Conservation (phyloP, 2,329 filamentous ascomycete species). For the Alternaria tenuissima region DNA sequence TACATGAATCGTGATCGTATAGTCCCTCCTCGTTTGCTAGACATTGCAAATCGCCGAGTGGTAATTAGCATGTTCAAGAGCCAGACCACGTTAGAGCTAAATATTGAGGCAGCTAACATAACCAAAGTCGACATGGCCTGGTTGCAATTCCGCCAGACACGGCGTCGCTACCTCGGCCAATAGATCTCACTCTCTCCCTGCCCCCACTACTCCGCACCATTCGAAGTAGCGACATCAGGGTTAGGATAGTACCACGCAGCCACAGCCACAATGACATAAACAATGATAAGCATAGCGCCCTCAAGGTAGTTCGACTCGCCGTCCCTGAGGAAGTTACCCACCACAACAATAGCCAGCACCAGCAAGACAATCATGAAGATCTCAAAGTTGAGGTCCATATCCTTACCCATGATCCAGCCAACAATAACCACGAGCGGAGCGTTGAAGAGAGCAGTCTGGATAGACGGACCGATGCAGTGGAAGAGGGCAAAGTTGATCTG, state of each 20-base stretch:
- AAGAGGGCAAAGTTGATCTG: conserved; percentile 85
- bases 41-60: no score
- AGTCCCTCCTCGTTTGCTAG: accelerated
- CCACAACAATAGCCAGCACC: conserved; percentile 83
- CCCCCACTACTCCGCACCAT: conserved; percentile 8
- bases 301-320: conserved; percentile 92
- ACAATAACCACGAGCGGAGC: conserved; percentile 84
- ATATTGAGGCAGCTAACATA: not conserved
- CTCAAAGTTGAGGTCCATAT: conserved; percentile 85
- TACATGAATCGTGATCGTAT: not conserved
- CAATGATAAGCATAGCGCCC: conserved; percentile 78
- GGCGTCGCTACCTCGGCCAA: no score
- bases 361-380: conserved; percentile 85
- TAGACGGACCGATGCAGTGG: conserved; percentile 84
- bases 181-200: not conserved
- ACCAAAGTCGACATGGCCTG: not conserved
- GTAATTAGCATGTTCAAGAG: accelerated
- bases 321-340: conserved; percentile 86
- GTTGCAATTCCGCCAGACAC: not conserved
- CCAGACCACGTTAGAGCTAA: not conserved
- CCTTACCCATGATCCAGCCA: conserved; percentile 75
- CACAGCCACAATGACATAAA: conserved; percentile 70
- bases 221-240: conserved; percentile 50
- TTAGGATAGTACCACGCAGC: conserved; percentile 69
- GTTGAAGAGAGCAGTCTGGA: conserved; percentile 90